Base-by-base conservation (phyloP, 2,329 filamentous ascomycete species). In the Verruconis gallopava region DNA sequence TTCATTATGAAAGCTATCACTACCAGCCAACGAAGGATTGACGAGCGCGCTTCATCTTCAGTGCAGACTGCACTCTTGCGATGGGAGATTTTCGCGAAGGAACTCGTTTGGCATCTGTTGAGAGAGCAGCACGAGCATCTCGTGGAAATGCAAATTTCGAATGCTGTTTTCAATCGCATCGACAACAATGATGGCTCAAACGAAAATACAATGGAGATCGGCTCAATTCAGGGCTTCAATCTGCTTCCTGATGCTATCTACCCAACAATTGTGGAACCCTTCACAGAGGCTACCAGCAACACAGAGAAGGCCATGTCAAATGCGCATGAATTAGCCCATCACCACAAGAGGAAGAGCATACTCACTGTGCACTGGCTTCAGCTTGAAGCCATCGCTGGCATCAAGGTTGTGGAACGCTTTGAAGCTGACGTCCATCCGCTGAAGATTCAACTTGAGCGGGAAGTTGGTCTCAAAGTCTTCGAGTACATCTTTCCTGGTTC, bases 1-100 rank as follows among this genome's bases (percentile, higher is more conserved):
- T 98, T 98, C 65, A 83, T 98, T 68, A 96, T 98, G 91, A 96
- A 98, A 55, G 93, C 91, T 30, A 98, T 98, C 57, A 98, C 91
- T 1, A 93, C 86, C 2, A 93, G 89, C 4, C 91, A 98, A 61
- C 73, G 86, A 46, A 91, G 88, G 56, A 79, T 77, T 48, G 77
- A 81, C 40, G 85, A 93, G 46, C 74, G 73, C 37, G 62, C 63
- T 28, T 59, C 66, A 41, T 69, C 42, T 14, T 18, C 17, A 9
- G 42, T 76, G 38, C 75, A 77, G 4, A 88, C 76, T 46, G 86
- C 86, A 4, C 67, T 95, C 32, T 62, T 98, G 42, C 80, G 85
- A 51, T 95, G 89, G 82, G 91, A 85, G 56, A 85, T 98, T 45
- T 82, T 84, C n/a, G 86, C 86, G 2, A 80, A 81, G 33, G 89